Evolutionary conservation across 768 basidiomycete genomes (phyloP).

Genomic region (Tulasnella sp.): DNA sequence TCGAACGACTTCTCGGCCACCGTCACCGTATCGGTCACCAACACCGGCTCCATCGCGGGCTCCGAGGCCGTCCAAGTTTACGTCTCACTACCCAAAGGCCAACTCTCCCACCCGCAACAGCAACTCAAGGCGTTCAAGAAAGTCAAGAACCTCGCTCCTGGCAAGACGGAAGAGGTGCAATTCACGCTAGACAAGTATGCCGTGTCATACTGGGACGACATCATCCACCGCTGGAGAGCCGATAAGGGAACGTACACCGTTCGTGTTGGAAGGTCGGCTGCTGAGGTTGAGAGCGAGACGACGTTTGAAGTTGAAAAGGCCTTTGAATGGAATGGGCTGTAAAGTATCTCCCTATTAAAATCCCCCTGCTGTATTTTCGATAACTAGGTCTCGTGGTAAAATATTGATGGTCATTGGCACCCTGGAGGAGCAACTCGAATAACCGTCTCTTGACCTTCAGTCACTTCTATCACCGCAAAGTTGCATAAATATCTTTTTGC

Average conservation of each 20-base stretch:
- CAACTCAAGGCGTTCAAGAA: slow-evolving; percentile 55
- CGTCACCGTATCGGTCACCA: slow-evolving; percentile 48
- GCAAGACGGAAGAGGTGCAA: slow-evolving; percentile 33
- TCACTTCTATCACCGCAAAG: background rate
- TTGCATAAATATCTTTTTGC: slow-evolving; percentile 77
- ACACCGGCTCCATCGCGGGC: slow-evolving; percentile 51
- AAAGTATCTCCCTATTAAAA: slow-evolving; percentile 4
- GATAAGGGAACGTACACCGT: slow-evolving; percentile 50
- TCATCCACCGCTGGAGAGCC: slow-evolving; percentile 46
- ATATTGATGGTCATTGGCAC: background rate
- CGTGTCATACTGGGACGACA: slow-evolving; percentile 58
- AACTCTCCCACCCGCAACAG: slow-evolving; percentile 50
- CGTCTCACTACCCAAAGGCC: slow-evolving; percentile 48
- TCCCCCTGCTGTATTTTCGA: background rate
- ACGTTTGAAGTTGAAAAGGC: slow-evolving; percentile 47
- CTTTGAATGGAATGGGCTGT: slow-evolving; percentile 69
- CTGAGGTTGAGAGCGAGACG: slow-evolving; percentile 41
- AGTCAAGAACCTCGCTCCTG: slow-evolving; percentile 36
- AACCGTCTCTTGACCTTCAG: background rate
- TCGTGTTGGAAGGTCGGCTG: slow-evolving; percentile 50
- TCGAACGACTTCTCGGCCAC: slow-evolving; percentile 36
- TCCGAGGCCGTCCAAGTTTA: slow-evolving; percentile 67
- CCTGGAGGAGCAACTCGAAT: background rate
- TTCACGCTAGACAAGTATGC: slow-evolving; percentile 39
- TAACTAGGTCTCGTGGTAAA: background rate